Percentiles rank a stretch among this genome's conserved stretches.
Conservation (phyloP, 2,329 filamentous ascomycete species). For the Aspergillus versicolor region DNA sequence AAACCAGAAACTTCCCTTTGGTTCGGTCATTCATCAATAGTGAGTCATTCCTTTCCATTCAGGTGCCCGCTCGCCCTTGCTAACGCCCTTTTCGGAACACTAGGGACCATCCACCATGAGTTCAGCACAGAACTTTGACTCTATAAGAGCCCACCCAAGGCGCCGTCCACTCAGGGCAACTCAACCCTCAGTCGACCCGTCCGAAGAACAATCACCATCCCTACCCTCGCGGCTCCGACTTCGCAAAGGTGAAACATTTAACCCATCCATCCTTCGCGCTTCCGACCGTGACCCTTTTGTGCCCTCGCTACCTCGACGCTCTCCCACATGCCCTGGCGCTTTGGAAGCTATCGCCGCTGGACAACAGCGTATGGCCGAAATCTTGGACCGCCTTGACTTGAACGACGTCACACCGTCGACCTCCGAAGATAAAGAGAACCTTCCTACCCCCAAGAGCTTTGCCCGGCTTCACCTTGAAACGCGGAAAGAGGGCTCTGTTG, state of each 20-base stretch:
- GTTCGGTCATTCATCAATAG: constrained; percentile 5
- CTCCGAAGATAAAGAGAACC: constrained; percentile 54
- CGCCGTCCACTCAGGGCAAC: constrained; percentile 36
- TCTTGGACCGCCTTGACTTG: constrained; percentile 65
- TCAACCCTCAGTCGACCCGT: constrained; percentile 28
- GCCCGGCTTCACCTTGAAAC: constrained; percentile 55
- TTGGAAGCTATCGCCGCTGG: constrained; percentile 70
- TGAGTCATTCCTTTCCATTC: constrained; percentile 9
- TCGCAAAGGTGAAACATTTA: constrained; percentile 68
- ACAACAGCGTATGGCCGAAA: constrained; percentile 66
- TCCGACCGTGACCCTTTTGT: constrained; percentile 43
- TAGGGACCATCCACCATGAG: constrained; percentile 14
- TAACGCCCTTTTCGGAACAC: constrained; percentile 1
- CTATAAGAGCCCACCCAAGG: constrained; percentile 16
- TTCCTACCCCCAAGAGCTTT: constrained; percentile 61
- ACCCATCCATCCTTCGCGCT: constrained; percentile 44
- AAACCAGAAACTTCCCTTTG: constrained; percentile 9
- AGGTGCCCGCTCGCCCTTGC: constrained; percentile 4
- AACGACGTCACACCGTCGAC: constrained; percentile 49
- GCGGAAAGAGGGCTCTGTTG: constrained; percentile 31
- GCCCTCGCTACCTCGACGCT: constrained; percentile 59
- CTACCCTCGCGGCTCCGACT: constrained; percentile 49
- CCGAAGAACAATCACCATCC: constrained; percentile 19
- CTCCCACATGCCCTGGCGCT: constrained; percentile 56
- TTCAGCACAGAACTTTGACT: constrained; percentile 8